Percentiles rank a stretch among this genome's conserved stretches.
These are phyloP conservation scores for Chondrostereum purpureum DNA, from an alignment of 1,284 basidiomycete genomes.

Conservation along the genomic window DNA sequence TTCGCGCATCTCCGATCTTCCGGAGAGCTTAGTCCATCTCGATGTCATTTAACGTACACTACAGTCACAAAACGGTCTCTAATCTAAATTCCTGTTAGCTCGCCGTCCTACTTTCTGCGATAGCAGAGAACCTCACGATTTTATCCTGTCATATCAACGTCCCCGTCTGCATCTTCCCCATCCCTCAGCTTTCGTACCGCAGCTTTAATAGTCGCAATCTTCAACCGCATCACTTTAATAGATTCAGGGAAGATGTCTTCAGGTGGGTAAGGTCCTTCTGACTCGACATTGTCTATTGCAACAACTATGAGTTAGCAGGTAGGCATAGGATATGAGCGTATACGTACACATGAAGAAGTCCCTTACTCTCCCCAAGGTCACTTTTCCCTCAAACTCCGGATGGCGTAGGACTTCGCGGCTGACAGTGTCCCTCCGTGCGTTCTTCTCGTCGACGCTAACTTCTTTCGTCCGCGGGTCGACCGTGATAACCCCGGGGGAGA, in stretches of 20 bases:
- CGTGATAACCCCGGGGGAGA: slow-evolving; percentile 85
- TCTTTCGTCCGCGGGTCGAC: slow-evolving; percentile 53
- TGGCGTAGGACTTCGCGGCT: slow-evolving; percentile 91
- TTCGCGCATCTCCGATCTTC: too few relatives aligned
- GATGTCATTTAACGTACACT: too few relatives aligned
- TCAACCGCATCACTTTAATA: slow-evolving; percentile 76
- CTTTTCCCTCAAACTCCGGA: slow-evolving; percentile 83
- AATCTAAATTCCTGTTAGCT: too few relatives aligned
- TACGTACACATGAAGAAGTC: slow-evolving; percentile 91
- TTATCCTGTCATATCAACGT: slow-evolving; percentile 36
- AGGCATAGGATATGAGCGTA: slow-evolving; percentile 2
- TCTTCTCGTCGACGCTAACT: slow-evolving; percentile 54
- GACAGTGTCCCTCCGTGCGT: slow-evolving; percentile 84
- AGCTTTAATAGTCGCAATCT: slow-evolving; percentile 57
- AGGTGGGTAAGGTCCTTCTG: slow-evolving; percentile 83
- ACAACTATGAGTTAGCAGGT: slow-evolving; percentile 1
- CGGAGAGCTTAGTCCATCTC: too few relatives aligned
- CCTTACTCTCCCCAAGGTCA: slow-evolving; percentile 80
- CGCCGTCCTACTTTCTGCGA: too few relatives aligned
- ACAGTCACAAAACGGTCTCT: too few relatives aligned
- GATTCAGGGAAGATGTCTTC: slow-evolving; percentile 83
- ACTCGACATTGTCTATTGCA: slow-evolving; percentile 85
- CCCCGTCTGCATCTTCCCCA: slow-evolving; percentile 25
- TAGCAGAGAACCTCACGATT: too few relatives aligned
- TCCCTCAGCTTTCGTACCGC: slow-evolving; percentile 52